Conservation (phyloP, 306 rosid species). For the Vigna radiata region DNA sequence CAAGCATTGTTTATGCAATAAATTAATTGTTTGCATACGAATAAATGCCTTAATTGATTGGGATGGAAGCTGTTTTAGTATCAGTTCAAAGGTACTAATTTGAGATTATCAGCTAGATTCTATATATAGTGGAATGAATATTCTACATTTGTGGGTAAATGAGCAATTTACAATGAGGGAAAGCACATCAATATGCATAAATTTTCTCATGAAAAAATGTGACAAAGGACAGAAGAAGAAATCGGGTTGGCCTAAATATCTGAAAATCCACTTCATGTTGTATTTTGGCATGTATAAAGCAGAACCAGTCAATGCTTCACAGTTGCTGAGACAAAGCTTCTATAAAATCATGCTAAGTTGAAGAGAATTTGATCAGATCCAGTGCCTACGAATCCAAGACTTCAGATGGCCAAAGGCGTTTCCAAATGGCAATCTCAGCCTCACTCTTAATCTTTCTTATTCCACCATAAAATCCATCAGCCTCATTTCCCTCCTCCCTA, state of each 20-base stretch:
- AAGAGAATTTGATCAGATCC: constrained; percentile 6
- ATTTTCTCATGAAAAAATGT: constrained; percentile 30
- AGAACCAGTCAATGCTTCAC: constrained; percentile 30
- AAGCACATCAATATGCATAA: constrained; percentile 40
- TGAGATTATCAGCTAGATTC: constrained; percentile 36
- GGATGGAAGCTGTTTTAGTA: constrained; percentile 1
- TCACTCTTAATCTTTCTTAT: constrained; percentile 63
- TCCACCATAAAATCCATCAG: constrained; percentile 90
- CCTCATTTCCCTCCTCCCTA: constrained; percentile 76
- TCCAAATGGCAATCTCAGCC: constrained; percentile 69
- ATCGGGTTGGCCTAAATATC: constrained; percentile 24
- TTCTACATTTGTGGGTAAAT: constrained; percentile 47
- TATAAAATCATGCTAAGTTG: not conserved
- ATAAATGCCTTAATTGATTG: not conserved
- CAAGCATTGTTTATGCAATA: constrained; percentile 2
- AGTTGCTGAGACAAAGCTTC: constrained; percentile 21
- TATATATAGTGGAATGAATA: constrained; percentile 49
- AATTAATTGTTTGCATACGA: constrained; percentile 7
- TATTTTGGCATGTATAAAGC: constrained; percentile 17
- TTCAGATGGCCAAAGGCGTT: constrained; percentile 71
- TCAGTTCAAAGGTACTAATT: constrained; percentile 31
- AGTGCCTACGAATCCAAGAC: constrained; percentile 54
- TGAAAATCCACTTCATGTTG: constrained; percentile 8
- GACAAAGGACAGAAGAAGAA: constrained; percentile 22
- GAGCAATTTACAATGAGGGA: constrained; percentile 47